Percentiles rank a stretch among this genome's conserved stretches.
Evolutionary conservation across 495 filamentous ascomycete genomes (phyloP).

Genomic region (Peziza echinospora): DNA sequence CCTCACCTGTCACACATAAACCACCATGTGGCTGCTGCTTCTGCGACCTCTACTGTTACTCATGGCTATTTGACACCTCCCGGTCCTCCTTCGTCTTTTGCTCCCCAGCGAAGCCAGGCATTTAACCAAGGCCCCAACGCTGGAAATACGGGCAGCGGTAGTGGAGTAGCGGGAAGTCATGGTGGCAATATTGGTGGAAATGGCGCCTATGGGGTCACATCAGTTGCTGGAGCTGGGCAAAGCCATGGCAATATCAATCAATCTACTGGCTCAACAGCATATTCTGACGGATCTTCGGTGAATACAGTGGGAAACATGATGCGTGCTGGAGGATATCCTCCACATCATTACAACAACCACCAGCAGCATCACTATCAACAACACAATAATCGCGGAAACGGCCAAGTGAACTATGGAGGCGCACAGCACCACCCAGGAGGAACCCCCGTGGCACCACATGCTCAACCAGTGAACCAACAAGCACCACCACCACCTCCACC

Average conservation of each 20-base stretch:
- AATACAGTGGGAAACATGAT: slow-evolving; percentile 18
- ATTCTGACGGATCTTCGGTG: slow-evolving; percentile 17
- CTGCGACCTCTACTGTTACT: slow-evolving; percentile 10
- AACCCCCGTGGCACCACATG: slow-evolving; percentile 5
- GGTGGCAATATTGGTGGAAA: slow-evolving; percentile 1
- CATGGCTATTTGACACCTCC: slow-evolving; percentile 6
- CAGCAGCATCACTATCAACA: slow-evolving; percentile 13
- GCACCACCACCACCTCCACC: slow-evolving; percentile 2
- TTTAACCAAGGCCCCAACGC: slow-evolving; percentile 7
- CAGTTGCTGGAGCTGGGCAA: slow-evolving; percentile 1
- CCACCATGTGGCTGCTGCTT: slow-evolving; percentile 12
- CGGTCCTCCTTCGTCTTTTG: slow-evolving; percentile 11
- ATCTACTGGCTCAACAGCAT: slow-evolving; percentile 5
- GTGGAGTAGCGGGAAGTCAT: slow-evolving; percentile 1
- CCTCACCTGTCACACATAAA: slow-evolving; percentile 8
- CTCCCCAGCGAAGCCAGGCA: slow-evolving; percentile 14
- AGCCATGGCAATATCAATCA: slow-evolving; percentile 5
- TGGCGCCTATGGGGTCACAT: neutral
- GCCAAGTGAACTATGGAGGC: slow-evolving; percentile 9
- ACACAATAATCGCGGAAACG: slow-evolving; percentile 10
- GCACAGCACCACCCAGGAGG: slow-evolving; percentile 11
- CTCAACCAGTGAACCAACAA: slow-evolving; percentile 2
- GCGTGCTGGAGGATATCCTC: slow-evolving; percentile 14
- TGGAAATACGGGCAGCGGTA: slow-evolving; percentile 3
- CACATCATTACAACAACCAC: slow-evolving; percentile 11